Conservation (phyloP, 2,329 filamentous ascomycete genomes). For the Paracoccidioides lutzii region DNA sequence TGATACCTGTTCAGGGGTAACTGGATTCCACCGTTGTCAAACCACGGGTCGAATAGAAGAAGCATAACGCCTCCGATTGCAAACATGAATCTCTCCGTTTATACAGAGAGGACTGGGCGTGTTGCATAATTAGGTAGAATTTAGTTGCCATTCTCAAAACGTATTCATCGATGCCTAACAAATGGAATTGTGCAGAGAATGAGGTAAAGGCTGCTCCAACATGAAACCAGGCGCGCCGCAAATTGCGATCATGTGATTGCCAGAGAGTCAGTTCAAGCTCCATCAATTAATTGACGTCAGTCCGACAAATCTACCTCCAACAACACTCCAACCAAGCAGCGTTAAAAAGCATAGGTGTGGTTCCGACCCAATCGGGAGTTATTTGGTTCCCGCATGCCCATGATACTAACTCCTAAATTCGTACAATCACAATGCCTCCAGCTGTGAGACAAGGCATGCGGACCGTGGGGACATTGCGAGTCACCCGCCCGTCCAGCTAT, state of each 20-base stretch:
- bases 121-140: too few species aligned
- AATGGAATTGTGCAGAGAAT: too few species aligned
- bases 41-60: too few species aligned
- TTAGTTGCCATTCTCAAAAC: too few species aligned
- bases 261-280: neutral
- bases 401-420: neutral
- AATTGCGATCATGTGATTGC: neutral
- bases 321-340: neutral
- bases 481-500: neutral
- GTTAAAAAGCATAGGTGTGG: neutral
- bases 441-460: conserved; percentile 9
- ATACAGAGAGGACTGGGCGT: too few species aligned
- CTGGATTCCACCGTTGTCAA: too few species aligned
- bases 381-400: neutral
- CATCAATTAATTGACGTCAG: neutral
- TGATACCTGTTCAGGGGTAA: too few species aligned
- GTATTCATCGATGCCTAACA: too few species aligned
- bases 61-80: too few species aligned
- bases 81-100: too few species aligned
- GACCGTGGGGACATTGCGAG: neutral
- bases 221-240: too few species aligned
- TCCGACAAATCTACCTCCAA: neutral
- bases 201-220: too few species aligned
- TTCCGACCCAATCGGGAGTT: neutral
- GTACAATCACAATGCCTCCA: neutral